Percentiles rank a stretch among this genome's conserved stretches.
Conservation (phyloP, 108 stramenopile species). For the Cyclotella sp. region DNA sequence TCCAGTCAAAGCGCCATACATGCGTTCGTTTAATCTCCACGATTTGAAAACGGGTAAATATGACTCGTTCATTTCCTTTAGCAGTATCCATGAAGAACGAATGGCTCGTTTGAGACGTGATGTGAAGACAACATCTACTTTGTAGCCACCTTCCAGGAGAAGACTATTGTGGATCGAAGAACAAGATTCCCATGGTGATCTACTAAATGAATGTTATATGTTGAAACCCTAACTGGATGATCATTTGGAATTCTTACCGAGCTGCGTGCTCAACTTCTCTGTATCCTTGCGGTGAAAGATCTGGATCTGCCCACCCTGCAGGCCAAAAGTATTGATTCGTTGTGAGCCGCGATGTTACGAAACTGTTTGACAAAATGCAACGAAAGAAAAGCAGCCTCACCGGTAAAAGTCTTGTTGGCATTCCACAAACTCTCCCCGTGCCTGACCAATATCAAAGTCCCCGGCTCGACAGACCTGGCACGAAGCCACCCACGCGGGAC, state of each 20-base stretch:
- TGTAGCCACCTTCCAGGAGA: slow-evolving; percentile 86
- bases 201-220: background rate
- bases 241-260: slow-evolving; percentile 8
- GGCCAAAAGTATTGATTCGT: no score
- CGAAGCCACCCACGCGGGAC: background rate
- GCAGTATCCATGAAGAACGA: slow-evolving; percentile 85
- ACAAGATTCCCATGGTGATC: slow-evolving; percentile 5
- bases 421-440: slow-evolving; percentile 85
- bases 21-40: slow-evolving; percentile 95
- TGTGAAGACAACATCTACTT: slow-evolving; percentile 92
- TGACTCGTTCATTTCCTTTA: slow-evolving; percentile 87
- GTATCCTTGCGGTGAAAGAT: slow-evolving; percentile 71
- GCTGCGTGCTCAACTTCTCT: slow-evolving; percentile 56
- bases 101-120: slow-evolving; percentile 92
- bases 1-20: slow-evolving; percentile 94
- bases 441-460: slow-evolving; percentile 86
- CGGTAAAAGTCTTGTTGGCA: slow-evolving; percentile 86
- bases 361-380: background rate
- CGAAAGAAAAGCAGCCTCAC: background rate
- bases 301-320: slow-evolving; percentile 76
- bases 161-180: slow-evolving; percentile 13
- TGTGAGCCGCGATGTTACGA: no score
- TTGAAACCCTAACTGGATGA: background rate
- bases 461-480: slow-evolving; percentile 49
- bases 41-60: slow-evolving; percentile 92